These are phyloP conservation scores for Apiotrichum laibachii DNA, from an alignment of 1,284 basidiomycete genomes.

Conservation along the genomic window DNA sequence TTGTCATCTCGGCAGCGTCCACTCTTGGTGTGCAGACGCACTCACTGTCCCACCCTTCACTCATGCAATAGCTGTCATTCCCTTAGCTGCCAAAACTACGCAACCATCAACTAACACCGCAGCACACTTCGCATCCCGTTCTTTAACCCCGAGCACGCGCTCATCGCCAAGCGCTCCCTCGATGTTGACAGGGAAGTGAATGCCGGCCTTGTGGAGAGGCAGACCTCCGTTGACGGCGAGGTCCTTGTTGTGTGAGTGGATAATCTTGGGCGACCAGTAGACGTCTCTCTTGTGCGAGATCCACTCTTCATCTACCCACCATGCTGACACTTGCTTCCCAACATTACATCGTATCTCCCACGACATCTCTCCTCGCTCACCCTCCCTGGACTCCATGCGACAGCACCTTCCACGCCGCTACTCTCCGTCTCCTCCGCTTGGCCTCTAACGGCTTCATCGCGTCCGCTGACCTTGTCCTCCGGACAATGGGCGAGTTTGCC, in stretches of 20 bases:
- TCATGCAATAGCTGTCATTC: background rate
- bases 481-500: constrained; percentile 73
- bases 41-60: too few relatives aligned
- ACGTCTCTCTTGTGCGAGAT: too few relatives aligned
- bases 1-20: too few relatives aligned
- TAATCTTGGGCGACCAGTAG: too few relatives aligned
- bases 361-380: background rate
- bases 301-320: background rate
- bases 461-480: constrained; percentile 75
- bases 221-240: constrained; percentile 63
- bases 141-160: constrained; percentile 65
- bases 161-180: constrained; percentile 72
- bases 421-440: constrained; percentile 75
- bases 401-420: constrained; percentile 58
- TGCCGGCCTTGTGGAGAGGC: constrained; percentile 68
- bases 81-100: too few relatives aligned
- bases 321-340: background rate
- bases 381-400: background rate
- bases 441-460: constrained; percentile 80
- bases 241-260: constrained; percentile 64
- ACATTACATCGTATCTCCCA: background rate
- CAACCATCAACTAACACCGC: background rate
- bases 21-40: too few relatives aligned
- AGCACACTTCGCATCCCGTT: constrained; percentile 77
- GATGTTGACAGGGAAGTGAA: constrained; percentile 82